Percentiles rank a stretch among this genome's conserved stretches.
These are phyloP conservation scores for Ophiostoma quercus DNA, from an alignment of 2,329 filamentous ascomycete species.

Conservation along the genomic window DNA sequence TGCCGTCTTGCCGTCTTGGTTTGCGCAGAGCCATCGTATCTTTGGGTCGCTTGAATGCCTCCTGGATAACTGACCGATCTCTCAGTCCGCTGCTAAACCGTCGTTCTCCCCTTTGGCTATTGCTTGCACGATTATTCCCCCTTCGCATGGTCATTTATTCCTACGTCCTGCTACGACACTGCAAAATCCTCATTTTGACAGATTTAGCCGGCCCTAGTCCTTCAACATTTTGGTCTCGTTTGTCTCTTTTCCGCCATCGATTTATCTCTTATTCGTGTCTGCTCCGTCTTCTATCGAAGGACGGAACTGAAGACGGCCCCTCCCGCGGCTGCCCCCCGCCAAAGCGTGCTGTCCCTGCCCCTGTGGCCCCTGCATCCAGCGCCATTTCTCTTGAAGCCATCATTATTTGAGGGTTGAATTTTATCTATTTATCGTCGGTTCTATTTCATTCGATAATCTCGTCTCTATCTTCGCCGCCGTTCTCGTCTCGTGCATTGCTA, in stretches of 20 bases:
- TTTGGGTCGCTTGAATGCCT: background rate
- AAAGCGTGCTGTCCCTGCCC: slow-evolving; percentile 3
- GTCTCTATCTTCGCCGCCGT: background rate
- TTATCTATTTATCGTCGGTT: background rate
- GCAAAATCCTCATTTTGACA: background rate
- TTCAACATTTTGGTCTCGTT: background rate
- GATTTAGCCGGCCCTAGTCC: background rate
- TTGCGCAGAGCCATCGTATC: background rate
- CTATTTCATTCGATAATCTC: background rate
- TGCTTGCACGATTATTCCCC: too few relatives aligned
- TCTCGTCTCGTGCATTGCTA: slow-evolving; percentile 2
- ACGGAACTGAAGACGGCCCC: background rate
- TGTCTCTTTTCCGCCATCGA: background rate
- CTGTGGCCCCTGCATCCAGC: background rate
- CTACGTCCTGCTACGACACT: too few relatives aligned
- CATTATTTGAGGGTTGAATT: background rate
- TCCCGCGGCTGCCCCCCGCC: background rate
- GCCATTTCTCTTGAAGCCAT: background rate
- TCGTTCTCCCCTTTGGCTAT: too few relatives aligned
- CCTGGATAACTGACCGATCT: too few relatives aligned
- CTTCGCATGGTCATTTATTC: too few relatives aligned
- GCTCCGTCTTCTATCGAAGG: background rate
- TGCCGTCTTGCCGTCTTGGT: background rate
- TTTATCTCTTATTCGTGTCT: background rate
- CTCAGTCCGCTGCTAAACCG: too few relatives aligned